Conservation (phyloP, 148 eudicot genomes). For the Cornus kousa region DNA sequence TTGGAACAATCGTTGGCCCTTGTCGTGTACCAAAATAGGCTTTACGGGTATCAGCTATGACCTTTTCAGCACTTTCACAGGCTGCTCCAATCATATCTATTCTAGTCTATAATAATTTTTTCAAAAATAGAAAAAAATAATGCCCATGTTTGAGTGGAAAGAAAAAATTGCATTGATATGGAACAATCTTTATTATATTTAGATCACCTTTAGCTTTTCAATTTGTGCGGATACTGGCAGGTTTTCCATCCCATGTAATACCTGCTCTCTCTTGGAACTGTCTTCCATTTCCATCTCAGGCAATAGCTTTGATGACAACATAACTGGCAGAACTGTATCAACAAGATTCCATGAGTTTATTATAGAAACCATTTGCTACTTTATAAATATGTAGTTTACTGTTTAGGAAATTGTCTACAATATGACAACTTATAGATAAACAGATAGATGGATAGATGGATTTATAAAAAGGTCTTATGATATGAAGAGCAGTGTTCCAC, state of each 20-base stretch:
- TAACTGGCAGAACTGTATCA: constrained; percentile 82
- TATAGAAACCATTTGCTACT: not conserved
- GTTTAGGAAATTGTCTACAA: too few relatives aligned
- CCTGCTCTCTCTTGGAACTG: constrained; percentile 73
- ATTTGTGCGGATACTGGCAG: constrained; percentile 65
- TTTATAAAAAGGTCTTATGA: too few relatives aligned
- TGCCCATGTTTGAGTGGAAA: constrained; percentile 9
- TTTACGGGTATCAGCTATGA: constrained; percentile 93
- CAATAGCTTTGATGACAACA: constrained; percentile 96
- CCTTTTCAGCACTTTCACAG: constrained; percentile 97
- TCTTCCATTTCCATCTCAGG: constrained; percentile 96
- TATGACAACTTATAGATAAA: too few relatives aligned
- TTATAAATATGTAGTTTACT: not conserved
- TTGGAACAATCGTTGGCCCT: constrained; percentile 64
- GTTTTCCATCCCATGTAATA: constrained; percentile 78
- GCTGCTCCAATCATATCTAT: constrained; percentile 95
- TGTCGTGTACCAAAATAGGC: constrained; percentile 85
- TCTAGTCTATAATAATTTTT: constrained; percentile 46
- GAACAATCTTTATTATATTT: not conserved
- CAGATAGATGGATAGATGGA: too few relatives aligned
- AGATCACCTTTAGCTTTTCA: constrained; percentile 81
- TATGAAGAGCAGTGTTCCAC: too few relatives aligned
- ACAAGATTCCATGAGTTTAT: constrained; percentile 1
- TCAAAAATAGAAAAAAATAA: constrained; percentile 20
- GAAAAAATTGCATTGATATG: not conserved